phyloP scores from a whole-genome alignment of 805 yeast species.

The Candida patagonica region DNA sequence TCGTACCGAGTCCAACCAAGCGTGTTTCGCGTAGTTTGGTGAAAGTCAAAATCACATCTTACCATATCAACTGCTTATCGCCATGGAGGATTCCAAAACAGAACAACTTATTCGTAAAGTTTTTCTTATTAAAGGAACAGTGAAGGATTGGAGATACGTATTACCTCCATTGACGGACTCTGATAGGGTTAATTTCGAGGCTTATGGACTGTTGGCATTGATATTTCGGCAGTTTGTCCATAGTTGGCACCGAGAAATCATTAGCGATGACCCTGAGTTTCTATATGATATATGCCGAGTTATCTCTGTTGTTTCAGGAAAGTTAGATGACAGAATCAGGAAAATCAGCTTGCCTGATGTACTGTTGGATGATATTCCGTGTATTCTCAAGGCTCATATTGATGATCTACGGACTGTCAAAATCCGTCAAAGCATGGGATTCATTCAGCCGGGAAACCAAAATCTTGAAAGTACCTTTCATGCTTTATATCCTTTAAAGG shows the following conservation, averaged over 20 bases:
- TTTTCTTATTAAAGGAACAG: conserved; percentile 19
- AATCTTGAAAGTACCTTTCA: conserved; percentile 30
- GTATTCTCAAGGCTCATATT: conserved; percentile 33
- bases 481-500: conserved; percentile 28
- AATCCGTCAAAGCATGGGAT: conserved; percentile 24
- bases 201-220: conserved; percentile 40
- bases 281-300: conserved; percentile 8
- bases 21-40: not conserved
- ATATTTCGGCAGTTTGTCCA: conserved; percentile 39
- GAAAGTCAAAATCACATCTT: no score
- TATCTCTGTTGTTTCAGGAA: not conserved
- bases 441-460: conserved; percentile 23
- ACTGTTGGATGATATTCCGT: conserved; percentile 38
- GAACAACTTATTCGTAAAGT: conserved; percentile 22
- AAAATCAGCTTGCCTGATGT: conserved; percentile 29
- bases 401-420: conserved; percentile 12
- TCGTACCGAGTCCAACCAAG: not conserved
- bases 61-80: not conserved
- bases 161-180: conserved; percentile 36
- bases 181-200: conserved; percentile 33
- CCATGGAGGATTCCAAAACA: not conserved
- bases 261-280: conserved; percentile 34
- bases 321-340: not conserved
- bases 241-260: conserved; percentile 36
- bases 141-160: conserved; percentile 16